Evolutionary conservation across 352 stramenopile species (phyloP).

Genomic region (Globisporangium orthogonon): DNA sequence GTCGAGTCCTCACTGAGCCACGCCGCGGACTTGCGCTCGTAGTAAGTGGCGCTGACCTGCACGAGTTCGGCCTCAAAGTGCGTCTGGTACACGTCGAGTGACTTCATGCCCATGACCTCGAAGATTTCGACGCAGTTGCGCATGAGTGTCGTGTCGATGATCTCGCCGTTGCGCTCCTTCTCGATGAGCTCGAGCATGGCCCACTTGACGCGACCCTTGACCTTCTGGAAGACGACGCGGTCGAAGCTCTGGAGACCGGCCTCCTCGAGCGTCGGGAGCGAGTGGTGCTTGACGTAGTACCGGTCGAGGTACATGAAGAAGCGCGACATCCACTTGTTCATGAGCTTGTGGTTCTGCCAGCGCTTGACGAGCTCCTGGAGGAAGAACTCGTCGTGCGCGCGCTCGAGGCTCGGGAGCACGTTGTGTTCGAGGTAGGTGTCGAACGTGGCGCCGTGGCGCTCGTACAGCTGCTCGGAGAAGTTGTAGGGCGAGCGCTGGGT

Average conservation of each 20-base stretch:
- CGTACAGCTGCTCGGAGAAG: constrained; percentile 98
- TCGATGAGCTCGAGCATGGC: constrained; percentile 96
- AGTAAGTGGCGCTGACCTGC: constrained; percentile 91
- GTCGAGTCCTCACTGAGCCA: constrained; percentile 98
- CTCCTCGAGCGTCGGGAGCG: constrained; percentile 92
- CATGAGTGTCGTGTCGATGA: constrained; percentile 96
- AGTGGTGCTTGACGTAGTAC: constrained; percentile 98
- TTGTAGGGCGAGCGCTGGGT: constrained; percentile 99
- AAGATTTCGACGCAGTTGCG: constrained; percentile 97
- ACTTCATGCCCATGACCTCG: constrained; percentile 96
- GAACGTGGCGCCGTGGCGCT: constrained; percentile 92
- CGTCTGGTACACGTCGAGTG: constrained; percentile 94
- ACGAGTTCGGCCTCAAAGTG: constrained; percentile 95
- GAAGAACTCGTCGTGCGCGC: constrained; percentile 93
- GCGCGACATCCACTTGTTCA: constrained; percentile 99
- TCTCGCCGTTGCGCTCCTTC: constrained; percentile 95
- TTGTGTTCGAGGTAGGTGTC: constrained; percentile 87
- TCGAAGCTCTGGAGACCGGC: constrained; percentile 84
- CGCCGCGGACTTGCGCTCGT: constrained; percentile 94
- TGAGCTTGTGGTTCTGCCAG: constrained; percentile 99
- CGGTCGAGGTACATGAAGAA: constrained; percentile 99
- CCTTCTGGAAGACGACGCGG: constrained; percentile 76
- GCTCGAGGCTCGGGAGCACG: constrained; percentile 83
- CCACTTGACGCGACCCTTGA: constrained; percentile 77
- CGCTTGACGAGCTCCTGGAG: constrained; percentile 95